Evolutionary conservation across 1,284 basidiomycete species (phyloP), one percentile per base, ranked within the genome.

Genomic region (Phaffia rhodozyma): DNA sequence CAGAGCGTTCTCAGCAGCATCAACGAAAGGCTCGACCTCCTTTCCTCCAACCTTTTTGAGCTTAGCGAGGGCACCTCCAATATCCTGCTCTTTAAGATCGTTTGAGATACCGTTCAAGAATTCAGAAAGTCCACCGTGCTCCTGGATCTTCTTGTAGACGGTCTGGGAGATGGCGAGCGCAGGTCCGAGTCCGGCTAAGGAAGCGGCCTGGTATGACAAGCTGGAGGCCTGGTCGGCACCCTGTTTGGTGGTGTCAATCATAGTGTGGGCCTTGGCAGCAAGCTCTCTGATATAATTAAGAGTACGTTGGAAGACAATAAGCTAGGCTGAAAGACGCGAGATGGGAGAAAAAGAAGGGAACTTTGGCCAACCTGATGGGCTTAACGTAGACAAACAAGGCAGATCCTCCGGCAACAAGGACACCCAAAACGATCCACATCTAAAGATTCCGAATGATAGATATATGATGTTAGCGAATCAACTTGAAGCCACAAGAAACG

Each of bases 31-130:
- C 68, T 72, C 72, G 32, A 74, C 70, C 34, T 76, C 74, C 50
- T 75, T 73, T 11, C 71, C 71, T 29, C 75, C 75, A 56, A 67
- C 61, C 58, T 74, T 72, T 69, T 76, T 75, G 57, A 75, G 68
- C 65, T 72, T 68, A 50, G 72, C 71, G n/a, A 76, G 66, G 1
- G 71, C 70, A 16, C 66, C 68, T 54, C 70, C 60, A 27, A 75
- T 63, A 61, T 76, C 74, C 58, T 70, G 68, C 67, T 73, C 72
- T 59, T 74, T 71, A 55, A 76, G 65, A 61, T 66, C 68, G 21
- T 54, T 54, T 34, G 58, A 48, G 25, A 65, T 48, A 5, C 32
- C 53, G 27, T 70, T 68, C 51, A 75, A 64, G 69, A 75, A 71
- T 16, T 72, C 71, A 48, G 70, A 70, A 54, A 73, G 55, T 16